phyloP scores from a whole-genome alignment of 2,329 filamentous ascomycete genomes.

The Aureobasidium lini region DNA sequence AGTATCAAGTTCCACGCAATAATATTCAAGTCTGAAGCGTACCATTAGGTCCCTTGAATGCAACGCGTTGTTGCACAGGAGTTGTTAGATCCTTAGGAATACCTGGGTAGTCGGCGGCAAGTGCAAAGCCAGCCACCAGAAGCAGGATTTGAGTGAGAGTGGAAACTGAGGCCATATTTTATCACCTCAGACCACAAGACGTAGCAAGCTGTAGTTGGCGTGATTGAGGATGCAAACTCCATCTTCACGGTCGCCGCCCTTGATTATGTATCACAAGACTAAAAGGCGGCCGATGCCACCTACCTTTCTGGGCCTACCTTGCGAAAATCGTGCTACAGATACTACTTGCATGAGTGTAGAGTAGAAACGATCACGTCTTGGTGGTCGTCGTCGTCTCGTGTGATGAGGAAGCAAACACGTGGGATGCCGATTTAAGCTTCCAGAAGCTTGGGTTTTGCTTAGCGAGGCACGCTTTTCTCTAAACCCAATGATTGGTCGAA shows the following conservation, averaged over 20 bases:
- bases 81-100: constrained; percentile 46
- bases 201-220: background rate
- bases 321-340: background rate
- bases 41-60: constrained; percentile 45
- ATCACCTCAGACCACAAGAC: background rate
- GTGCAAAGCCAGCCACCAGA: background rate
- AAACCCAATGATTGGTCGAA: background rate
- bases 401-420: background rate
- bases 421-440: constrained; percentile 1
- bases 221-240: background rate
- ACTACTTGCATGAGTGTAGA: background rate
- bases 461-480: constrained; percentile 2
- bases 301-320: constrained; percentile 3
- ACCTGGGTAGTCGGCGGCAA: constrained; percentile 32
- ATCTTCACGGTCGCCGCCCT: background rate
- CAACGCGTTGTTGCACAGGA: constrained; percentile 47
- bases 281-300: background rate
- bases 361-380: background rate
- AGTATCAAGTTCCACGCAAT: background rate
- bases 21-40: background rate
- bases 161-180: background rate
- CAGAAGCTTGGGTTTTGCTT: background rate
- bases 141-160: background rate
- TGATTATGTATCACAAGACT: background rate
- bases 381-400: background rate